Conservation (phyloP, 2,329 filamentous ascomycete species). For the Fusarium sulawesiense region DNA sequence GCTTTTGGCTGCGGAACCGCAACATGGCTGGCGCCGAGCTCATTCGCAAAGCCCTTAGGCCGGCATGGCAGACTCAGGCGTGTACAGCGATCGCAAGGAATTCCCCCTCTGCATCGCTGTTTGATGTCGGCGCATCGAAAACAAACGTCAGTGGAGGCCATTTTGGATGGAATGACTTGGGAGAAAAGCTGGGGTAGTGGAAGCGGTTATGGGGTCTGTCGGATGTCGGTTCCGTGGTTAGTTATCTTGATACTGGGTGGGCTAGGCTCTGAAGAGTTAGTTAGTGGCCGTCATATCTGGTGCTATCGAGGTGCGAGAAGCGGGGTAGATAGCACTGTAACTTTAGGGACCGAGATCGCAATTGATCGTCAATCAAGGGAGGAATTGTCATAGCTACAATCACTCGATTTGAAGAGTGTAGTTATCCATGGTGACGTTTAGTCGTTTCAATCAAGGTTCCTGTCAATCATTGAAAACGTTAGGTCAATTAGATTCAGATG, state of each 20-base stretch:
- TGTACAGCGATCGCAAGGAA: background rate
- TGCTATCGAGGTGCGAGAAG: background rate
- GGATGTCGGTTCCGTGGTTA: slow-evolving; percentile 5
- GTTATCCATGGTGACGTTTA: too few species aligned
- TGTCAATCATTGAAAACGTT: background rate
- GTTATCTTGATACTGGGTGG: slow-evolving; percentile 7
- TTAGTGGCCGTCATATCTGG: background rate
- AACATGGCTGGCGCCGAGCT: background rate
- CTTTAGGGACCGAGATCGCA: background rate
- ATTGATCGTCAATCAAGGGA: background rate
- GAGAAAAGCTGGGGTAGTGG: slow-evolving; percentile 9
- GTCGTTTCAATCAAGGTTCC: too few species aligned
- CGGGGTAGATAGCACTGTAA: slow-evolving; percentile 6
- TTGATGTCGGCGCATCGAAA: slow-evolving; percentile 13
- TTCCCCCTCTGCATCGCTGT: slow-evolving; percentile 6
- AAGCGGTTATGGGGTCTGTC: slow-evolving; percentile 4
- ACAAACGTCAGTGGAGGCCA: background rate
- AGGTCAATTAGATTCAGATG: background rate
- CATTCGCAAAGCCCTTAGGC: background rate
- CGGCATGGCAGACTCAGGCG: slow-evolving; percentile 8
- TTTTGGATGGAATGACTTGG: background rate
- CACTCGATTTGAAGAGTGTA: too few species aligned
- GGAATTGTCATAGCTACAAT: too few species aligned
- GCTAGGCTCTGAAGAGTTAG: slow-evolving; percentile 12
- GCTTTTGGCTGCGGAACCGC: background rate